Base-by-base conservation (phyloP, 2,329 filamentous ascomycete species). In the Fusarium ambrosium region DNA sequence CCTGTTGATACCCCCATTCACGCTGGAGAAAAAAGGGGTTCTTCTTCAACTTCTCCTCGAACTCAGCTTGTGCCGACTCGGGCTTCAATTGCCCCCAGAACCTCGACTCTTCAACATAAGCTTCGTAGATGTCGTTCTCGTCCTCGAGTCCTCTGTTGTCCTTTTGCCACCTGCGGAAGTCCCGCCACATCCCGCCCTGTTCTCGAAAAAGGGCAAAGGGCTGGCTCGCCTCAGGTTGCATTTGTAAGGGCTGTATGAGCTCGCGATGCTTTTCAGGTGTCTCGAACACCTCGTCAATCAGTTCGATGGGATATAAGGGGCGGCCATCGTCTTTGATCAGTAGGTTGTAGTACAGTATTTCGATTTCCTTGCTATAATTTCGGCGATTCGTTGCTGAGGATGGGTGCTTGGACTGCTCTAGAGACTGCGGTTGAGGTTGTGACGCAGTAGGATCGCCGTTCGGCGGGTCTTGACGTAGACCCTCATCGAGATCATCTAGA, bases 311-410 rank as follows among this genome's bases (percentile, higher is more conserved):
- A 61, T 81, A 82, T 29, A 76, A 53, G 9, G 81, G 81, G 32
- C 78, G 80, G 37, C 82, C 80, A 55, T 81, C 81, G 32, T 80
- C 78, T 10, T 71, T 71, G 37, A 83, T 45, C 24, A 84, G 80
- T 5, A 74, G 58, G 43, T 80, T 34, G 65, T 82, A 82, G 37
- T 63, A 72, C 11, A 75, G 45, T 3, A 36, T 77, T 66, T 82
- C 78, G 14, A 4, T 3, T 39, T 20, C 20, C 22, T 27, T 67
- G 14, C 36, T 16, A 9, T 29, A 7, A 1, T 6, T 6, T 11
- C 45, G 51, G 4, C 7, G 14, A 34, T 61, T 27, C 13, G 56
- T 20, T 5, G 22, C 13, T 6, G 58, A 27, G 7, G 32, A 55
- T 10, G 48, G 11, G 32, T 14, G 11, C 32, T 13, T 14, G 11